Evolutionary conservation across 257 asterid genomes (phyloP).

Genomic region (Voacanga thouarsii): DNA sequence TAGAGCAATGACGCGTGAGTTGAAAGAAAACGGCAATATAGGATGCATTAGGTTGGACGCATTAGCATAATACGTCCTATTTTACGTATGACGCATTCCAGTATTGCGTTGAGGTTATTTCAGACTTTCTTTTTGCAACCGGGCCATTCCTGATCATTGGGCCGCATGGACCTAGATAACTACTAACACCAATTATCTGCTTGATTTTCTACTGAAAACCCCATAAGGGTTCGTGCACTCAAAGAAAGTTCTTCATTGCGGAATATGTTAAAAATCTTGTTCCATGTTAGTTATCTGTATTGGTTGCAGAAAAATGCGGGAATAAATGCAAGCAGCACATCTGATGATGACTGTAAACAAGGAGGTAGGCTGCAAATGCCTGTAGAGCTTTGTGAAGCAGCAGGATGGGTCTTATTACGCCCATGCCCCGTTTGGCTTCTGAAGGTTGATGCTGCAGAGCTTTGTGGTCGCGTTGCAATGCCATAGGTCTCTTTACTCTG

Average conservation of each 20-base stretch:
- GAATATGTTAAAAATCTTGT: conserved; percentile 91
- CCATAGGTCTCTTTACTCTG: background rate
- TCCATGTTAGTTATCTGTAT: conserved; percentile 47
- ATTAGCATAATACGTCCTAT: no score
- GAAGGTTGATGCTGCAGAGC: conserved; percentile 27
- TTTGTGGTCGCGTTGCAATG: background rate
- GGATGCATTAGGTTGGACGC: no score
- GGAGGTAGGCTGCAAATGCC: conserved; percentile 81
- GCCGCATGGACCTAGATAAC: background rate
- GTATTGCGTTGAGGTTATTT: no score
- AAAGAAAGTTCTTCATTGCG: conserved; percentile 74
- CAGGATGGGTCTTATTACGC: conserved; percentile 71
- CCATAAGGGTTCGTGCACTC: conserved; percentile 61
- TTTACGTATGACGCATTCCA: no score
- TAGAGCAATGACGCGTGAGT: no score
- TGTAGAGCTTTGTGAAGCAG: conserved; percentile 54
- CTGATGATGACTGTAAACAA: conserved; percentile 61
- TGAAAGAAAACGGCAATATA: no score
- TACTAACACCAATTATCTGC: no score
- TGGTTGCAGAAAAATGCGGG: no score
- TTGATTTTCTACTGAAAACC: no score
- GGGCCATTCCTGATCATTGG: no score
- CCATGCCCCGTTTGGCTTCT: conserved; percentile 42
- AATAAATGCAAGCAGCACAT: background rate
- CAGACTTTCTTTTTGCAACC: no score